Percentiles rank a stretch among this genome's conserved stretches.
Conservation (phyloP, 805 yeast species). For the Saccharomycopsis olivae region DNA sequence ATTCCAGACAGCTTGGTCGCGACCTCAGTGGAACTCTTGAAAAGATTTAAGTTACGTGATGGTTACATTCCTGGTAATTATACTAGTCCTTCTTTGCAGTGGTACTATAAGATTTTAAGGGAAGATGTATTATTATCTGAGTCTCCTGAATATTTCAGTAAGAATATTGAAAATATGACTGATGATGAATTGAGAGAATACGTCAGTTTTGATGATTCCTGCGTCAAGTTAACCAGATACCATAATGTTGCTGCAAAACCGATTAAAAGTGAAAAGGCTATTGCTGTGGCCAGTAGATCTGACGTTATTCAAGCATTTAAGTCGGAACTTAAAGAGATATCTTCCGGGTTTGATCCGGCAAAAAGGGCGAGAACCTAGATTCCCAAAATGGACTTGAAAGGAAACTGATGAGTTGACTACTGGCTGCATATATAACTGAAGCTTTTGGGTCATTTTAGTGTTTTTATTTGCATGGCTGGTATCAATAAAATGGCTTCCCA, state of each 20-base stretch:
- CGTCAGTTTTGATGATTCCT: background rate
- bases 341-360: no score
- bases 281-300: no score
- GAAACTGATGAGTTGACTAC: no score
- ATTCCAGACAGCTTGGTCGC: constrained; percentile 21
- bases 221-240: background rate
- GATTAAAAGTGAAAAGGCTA: no score
- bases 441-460: no score
- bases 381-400: no score
- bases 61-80: constrained; percentile 49
- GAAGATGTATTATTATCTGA: constrained; percentile 55
- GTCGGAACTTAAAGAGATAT: no score
- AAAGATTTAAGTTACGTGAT: constrained; percentile 32
- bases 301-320: no score
- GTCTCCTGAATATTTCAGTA: constrained; percentile 22
- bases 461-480: no score
- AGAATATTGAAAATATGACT: constrained; percentile 1
- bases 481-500: no score
- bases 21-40: constrained; percentile 24
- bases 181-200: constrained; percentile 1
- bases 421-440: no score
- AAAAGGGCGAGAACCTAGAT: no score
- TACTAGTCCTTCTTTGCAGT: constrained; percentile 57
- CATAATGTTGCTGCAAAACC: background rate
- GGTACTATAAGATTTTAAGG: constrained; percentile 54